phyloP scores from a whole-genome alignment of 768 basidiomycete species.

The Gautieria morchelliformis region DNA sequence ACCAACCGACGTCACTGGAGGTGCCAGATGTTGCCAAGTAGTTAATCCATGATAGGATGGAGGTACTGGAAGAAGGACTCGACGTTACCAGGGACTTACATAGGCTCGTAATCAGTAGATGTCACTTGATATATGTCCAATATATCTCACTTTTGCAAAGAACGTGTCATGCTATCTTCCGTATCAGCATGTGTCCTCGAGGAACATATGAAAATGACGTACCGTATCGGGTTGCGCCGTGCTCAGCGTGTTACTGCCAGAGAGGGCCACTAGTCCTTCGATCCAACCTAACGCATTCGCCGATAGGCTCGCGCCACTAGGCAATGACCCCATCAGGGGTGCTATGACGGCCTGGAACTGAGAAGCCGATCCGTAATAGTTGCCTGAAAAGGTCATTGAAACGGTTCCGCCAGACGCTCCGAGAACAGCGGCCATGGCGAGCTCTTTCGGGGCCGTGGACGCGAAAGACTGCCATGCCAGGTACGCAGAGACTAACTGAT shows the following conservation, averaged over 20 bases:
- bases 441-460: conserved; percentile 5
- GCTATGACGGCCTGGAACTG: conserved; percentile 8
- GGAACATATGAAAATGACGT: too few species aligned
- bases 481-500: conserved; percentile 4
- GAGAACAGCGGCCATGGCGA: conserved; percentile 2
- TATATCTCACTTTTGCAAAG: conserved; percentile 13
- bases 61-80: background rate
- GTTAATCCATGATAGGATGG: conserved; percentile 7
- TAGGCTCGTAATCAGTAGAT: background rate
- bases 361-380: conserved; percentile 10
- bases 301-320: background rate
- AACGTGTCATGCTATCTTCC: conserved; percentile 10
- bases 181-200: background rate
- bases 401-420: conserved; percentile 2
- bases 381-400: conserved; percentile 7
- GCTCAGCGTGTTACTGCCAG: conserved; percentile 6
- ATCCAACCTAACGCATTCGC: conserved; percentile 8
- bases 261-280: conserved; percentile 2
- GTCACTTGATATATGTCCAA: background rate
- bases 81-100: conserved; percentile 11
- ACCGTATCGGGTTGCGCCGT: conserved; percentile 7
- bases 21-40: conserved; percentile 10
- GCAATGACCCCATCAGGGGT: conserved; percentile 2
- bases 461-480: conserved; percentile 12
- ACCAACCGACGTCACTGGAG: conserved; percentile 10